Percentiles rank a stretch among this genome's conserved stretches.
Conservation (phyloP, 1,139 yeast genomes). For the Pichia cactophila region DNA sequence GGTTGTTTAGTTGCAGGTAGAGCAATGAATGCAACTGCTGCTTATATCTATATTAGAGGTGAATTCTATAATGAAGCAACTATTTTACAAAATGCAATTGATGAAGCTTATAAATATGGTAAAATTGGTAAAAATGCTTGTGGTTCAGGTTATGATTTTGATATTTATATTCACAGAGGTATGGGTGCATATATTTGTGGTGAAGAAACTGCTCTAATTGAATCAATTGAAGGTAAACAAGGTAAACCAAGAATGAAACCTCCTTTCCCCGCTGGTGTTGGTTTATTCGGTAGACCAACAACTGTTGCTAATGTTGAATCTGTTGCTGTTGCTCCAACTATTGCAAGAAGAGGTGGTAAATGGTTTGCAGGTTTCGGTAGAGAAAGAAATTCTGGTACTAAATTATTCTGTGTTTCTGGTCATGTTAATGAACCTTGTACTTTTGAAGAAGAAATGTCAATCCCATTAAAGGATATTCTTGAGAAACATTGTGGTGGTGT, state of each 20-base stretch:
- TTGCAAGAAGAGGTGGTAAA: slow-evolving; percentile 78
- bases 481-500: slow-evolving; percentile 89
- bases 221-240: slow-evolving; percentile 82
- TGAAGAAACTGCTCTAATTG: slow-evolving; percentile 84
- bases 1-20: slow-evolving; percentile 84
- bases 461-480: slow-evolving; percentile 69
- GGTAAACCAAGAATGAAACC: slow-evolving; percentile 91
- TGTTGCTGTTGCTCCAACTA: slow-evolving; percentile 82
- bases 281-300: slow-evolving; percentile 82
- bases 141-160: slow-evolving; percentile 79
- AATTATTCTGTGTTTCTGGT: slow-evolving; percentile 78
- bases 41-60: slow-evolving; percentile 82
- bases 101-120: slow-evolving; percentile 79
- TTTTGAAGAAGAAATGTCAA: slow-evolving; percentile 89
- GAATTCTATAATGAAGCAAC: slow-evolving; percentile 78
- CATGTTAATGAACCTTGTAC: slow-evolving; percentile 89
- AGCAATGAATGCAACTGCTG: slow-evolving; percentile 90
- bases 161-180: slow-evolving; percentile 77
- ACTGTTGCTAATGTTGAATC: slow-evolving; percentile 88
- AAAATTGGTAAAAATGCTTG: slow-evolving; percentile 76
- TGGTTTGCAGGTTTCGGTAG: slow-evolving; percentile 83
- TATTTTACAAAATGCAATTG: slow-evolving; percentile 66
- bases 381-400: slow-evolving; percentile 76
- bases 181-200: slow-evolving; percentile 92
- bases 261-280: slow-evolving; percentile 91